phyloP scores from a whole-genome alignment of 371 early-diverging fungal species.

The Mucor circinelloides region DNA sequence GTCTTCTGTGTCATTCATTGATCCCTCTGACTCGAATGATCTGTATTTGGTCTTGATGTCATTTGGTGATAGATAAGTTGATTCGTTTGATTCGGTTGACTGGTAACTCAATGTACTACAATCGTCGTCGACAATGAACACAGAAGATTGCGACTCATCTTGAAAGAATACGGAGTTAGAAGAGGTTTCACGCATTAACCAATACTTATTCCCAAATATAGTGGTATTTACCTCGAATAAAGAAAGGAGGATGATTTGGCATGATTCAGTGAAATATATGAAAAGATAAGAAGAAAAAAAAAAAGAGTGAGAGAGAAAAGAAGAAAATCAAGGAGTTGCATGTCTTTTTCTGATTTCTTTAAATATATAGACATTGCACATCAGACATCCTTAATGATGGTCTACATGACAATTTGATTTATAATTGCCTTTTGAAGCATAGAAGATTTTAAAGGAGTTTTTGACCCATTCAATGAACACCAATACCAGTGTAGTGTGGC shows the following conservation, averaged over 20 bases:
- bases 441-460: neutral
- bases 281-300: neutral
- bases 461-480: neutral
- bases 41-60: neutral
- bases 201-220: neutral
- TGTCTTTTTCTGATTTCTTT: neutral
- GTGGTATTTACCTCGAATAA: conserved; percentile 11
- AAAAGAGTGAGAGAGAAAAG: neutral
- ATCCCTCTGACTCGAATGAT: neutral
- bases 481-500: neutral
- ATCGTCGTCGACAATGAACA: conserved; percentile 14
- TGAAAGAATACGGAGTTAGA: neutral
- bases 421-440: neutral
- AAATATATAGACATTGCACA: neutral
- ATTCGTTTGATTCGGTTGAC: conserved; percentile 6
- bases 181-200: conserved; percentile 1
- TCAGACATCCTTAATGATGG: neutral
- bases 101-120: conserved; percentile 15
- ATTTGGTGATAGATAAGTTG: conserved; percentile 5
- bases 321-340: neutral
- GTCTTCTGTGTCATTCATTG: neutral
- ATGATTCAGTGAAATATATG: neutral
- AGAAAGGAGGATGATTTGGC: conserved; percentile 9
- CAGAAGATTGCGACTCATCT: conserved; percentile 6
- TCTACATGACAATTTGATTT: neutral